These are phyloP conservation scores for Ceratocystis albifundus DNA, from an alignment of 2,329 filamentous ascomycete genomes.

Conservation along the genomic window DNA sequence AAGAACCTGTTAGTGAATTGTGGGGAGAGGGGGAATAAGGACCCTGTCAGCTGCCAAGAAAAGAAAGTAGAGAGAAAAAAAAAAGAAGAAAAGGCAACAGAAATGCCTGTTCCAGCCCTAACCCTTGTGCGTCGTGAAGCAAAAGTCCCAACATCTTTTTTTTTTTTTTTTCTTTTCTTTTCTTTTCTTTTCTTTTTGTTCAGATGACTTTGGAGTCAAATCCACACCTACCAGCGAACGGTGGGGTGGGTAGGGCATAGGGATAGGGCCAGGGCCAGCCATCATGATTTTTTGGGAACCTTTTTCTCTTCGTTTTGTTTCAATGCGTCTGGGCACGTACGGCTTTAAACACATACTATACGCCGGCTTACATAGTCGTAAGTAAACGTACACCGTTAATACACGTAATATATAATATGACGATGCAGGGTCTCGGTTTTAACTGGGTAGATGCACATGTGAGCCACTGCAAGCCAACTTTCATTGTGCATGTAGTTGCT, in stretches of 20 bases:
- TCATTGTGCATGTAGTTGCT: neutral
- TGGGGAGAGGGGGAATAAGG: neutral
- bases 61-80: neutral
- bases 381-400: neutral
- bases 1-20: neutral
- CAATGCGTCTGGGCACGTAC: neutral
- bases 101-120: neutral
- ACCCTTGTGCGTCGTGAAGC: neutral
- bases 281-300: neutral
- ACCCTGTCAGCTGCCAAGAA: slow-evolving; percentile 6
- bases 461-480: neutral
- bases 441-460: neutral
- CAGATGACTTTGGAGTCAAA: neutral
- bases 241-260: neutral
- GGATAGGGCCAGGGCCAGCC: too few relatives aligned
- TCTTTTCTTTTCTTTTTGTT: too few relatives aligned
- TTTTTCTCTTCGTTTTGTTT: neutral
- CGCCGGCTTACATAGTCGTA: neutral
- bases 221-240: neutral
- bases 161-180: too few relatives aligned
- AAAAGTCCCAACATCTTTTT: neutral
- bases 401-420: neutral
- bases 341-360: neutral
- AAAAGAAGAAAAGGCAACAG: neutral
- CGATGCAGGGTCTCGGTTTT: neutral